Percentiles rank a stretch among this genome's conserved stretches.
phyloP scores from a whole-genome alignment of 1,284 basidiomycete genomes.

The Puccinia polysora region DNA sequence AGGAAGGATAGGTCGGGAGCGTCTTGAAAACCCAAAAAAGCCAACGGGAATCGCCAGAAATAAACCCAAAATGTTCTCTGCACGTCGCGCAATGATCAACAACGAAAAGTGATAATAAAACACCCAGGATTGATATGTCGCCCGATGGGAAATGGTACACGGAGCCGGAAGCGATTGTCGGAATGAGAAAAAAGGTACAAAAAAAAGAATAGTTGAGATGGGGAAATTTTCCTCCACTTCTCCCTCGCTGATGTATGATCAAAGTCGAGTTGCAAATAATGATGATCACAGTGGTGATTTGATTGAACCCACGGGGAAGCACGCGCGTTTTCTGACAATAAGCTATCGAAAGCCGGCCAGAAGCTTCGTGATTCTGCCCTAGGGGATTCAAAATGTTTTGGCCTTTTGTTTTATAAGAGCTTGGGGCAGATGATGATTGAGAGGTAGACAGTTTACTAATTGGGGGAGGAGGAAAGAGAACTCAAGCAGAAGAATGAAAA shows the following conservation, averaged over 20 bases:
- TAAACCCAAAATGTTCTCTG: conserved; percentile 6
- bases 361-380: background rate
- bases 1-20: background rate
- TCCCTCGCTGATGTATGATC: too few species aligned
- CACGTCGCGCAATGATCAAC: background rate
- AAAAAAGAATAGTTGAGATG: too few species aligned
- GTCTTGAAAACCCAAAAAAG: conserved; percentile 23
- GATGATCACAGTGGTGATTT: background rate
- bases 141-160: too few species aligned
- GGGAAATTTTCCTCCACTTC: too few species aligned
- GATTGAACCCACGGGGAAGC: background rate
- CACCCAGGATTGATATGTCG: too few species aligned
- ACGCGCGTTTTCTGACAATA: background rate
- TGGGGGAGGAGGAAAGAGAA: too few species aligned
- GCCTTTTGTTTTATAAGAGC: conserved; percentile 1
- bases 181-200: too few species aligned
- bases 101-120: conserved; percentile 7
- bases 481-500: conserved; percentile 21
- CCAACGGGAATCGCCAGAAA: conserved; percentile 14
- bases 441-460: background rate
- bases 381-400: conserved; percentile 7
- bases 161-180: too few species aligned
- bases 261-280: conserved; percentile 3
- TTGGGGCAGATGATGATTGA: background rate
- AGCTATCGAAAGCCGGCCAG: conserved; percentile 22